Evolutionary conservation across 2,329 filamentous ascomycete genomes (phyloP).

Genomic region (Alternaria longipes): DNA sequence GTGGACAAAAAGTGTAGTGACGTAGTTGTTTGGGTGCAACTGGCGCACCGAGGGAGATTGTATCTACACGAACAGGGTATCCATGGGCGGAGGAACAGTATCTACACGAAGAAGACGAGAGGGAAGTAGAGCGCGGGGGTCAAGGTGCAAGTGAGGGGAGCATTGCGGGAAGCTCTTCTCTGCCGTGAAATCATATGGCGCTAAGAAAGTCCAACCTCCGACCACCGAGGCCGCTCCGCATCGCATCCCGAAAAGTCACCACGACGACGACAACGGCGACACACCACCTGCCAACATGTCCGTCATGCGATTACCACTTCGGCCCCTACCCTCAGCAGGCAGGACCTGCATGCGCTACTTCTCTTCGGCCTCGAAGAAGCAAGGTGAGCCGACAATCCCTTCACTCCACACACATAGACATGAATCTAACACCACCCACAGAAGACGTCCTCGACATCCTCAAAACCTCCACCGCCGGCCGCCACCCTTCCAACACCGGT

Average conservation of each 20-base stretch:
- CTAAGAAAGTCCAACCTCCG: conserved; percentile 27
- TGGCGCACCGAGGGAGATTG: conserved; percentile 9
- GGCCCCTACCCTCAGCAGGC: conserved; percentile 16
- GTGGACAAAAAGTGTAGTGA: conserved; percentile 11
- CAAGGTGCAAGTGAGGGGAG: conserved; percentile 8
- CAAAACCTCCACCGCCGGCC: conserved; percentile 15
- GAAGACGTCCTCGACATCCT: conserved; percentile 36
- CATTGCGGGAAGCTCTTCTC: conserved; percentile 5
- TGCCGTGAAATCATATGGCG: conserved; percentile 30
- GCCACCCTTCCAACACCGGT: conserved; percentile 12
- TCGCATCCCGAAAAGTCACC: conserved; percentile 24
- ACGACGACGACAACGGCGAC: conserved; percentile 12
- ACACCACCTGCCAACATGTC: conserved; percentile 33
- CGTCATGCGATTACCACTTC: conserved; percentile 25
- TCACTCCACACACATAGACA: background rate
- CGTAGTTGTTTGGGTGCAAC: conserved; percentile 17
- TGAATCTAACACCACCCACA: conserved; percentile 21
- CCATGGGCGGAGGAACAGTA: conserved; percentile 28
- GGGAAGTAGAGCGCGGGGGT: conserved; percentile 19
- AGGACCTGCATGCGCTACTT: conserved; percentile 34
- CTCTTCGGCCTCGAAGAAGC: conserved; percentile 34
- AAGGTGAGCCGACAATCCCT: conserved; percentile 23
- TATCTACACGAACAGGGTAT: conserved; percentile 9
- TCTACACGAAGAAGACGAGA: conserved; percentile 26
- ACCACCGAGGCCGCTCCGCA: conserved; percentile 18